A percentile compares a stretch with the other conserved stretches of the same genome.
phyloP scores from a whole-genome alignment of 345 rosid genomes.

The Garcia nutans region DNA sequence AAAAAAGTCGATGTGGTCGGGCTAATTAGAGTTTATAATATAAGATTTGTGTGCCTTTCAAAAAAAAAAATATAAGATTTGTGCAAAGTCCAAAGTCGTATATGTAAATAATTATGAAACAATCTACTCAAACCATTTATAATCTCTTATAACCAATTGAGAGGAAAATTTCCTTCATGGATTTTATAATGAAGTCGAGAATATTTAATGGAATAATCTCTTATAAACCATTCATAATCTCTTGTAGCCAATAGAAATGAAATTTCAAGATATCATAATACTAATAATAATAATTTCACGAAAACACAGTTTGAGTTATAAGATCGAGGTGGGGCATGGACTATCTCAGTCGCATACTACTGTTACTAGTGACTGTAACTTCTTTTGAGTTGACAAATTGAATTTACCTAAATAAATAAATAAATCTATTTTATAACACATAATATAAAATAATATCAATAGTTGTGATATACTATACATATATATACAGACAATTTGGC shows the following conservation, averaged over 20 bases:
- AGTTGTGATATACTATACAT: too few species aligned
- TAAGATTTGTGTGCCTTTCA: background rate
- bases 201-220: background rate
- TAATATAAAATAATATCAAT: too few species aligned
- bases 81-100: background rate
- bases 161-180: background rate
- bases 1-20: background rate
- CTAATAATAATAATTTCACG: background rate
- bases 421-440: background rate
- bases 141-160: background rate
- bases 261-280: background rate
- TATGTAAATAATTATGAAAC: background rate
- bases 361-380: background rate
- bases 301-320: background rate
- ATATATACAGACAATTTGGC: too few species aligned
- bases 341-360: background rate
- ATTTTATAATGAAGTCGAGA: background rate
- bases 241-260: background rate
- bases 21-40: background rate
- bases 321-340: background rate
- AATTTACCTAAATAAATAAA: background rate
- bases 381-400: background rate
- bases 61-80: background rate
- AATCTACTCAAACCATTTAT: background rate
- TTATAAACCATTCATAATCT: background rate